A percentile compares a stretch with the other conserved stretches of the same genome.
These are phyloP conservation scores for Diplodia sapinea DNA, from an alignment of 2,329 filamentous ascomycete genomes.

Conservation along the genomic window DNA sequence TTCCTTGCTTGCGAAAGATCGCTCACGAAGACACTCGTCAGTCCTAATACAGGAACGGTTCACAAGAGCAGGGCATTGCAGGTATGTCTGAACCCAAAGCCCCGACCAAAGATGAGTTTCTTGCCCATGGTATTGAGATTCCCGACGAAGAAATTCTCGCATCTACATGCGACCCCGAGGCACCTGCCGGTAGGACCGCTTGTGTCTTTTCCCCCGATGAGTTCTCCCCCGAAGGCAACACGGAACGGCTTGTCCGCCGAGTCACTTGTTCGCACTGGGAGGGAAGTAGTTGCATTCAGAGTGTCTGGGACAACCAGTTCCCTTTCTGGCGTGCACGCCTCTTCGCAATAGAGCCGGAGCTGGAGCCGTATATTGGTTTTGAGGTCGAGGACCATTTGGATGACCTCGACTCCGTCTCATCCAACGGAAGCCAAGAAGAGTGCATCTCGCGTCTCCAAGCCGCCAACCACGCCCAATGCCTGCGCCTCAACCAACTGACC, in stretches of 20 bases:
- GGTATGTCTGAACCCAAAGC: neutral
- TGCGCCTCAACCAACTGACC: neutral
- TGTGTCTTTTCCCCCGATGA: neutral
- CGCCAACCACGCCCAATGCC: neutral
- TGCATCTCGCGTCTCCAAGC: neutral
- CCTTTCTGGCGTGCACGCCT: neutral
- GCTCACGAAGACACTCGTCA: neutral
- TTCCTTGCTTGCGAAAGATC: neutral
- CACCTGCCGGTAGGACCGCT: neutral
- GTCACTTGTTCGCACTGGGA: neutral
- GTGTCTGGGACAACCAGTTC: neutral
- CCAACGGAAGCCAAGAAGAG: neutral
- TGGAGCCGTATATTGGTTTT: neutral
- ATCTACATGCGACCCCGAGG: neutral
- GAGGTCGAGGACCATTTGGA: neutral
- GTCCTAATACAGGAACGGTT: neutral
- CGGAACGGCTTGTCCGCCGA: neutral
- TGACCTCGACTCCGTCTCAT: neutral
- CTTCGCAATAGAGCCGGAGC: neutral
- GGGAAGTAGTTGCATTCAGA: neutral
- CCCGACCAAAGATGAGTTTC: neutral
- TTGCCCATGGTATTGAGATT: neutral
- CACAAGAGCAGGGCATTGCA: neutral
- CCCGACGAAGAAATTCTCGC: neutral
- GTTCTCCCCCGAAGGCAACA: constrained; percentile 41